Evolutionary conservation across 2,329 filamentous ascomycete genomes (phyloP), one percentile per base, ranked within the genome.

Genomic region (Penicillium rolfsii): DNA sequence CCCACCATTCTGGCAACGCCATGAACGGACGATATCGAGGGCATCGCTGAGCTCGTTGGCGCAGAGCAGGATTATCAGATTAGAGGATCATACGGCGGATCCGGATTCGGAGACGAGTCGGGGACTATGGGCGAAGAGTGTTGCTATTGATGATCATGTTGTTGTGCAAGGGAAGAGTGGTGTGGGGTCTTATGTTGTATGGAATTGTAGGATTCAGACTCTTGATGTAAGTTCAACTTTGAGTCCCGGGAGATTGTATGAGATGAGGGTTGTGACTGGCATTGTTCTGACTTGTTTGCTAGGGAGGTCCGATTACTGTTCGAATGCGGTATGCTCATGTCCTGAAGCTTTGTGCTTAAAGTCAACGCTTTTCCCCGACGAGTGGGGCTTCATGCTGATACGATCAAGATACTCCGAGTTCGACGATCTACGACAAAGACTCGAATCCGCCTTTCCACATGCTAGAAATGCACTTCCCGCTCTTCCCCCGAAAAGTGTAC

Each of bases 161-260:
- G 80, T 89, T 64, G 82, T 89, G 33, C 81, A 82, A 62, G 87
- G 85, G 8, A 83, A 80, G 55, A 80, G 83, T 4, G 84, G 84
- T 5, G 79, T 88, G 52, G 94, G 94, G n/a, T 91, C 93, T 1
- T 99, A 98, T 79, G 91, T 97, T 1, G 93, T 97, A 7, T 99
- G 91, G 91, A 95, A 92, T 73, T 93, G 95, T 71, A 87, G 84
- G 52, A 91, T 99, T 48, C 88, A 95, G 75, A 97, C 93, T 3
- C 80, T 98, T 54, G 89, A 87, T 76, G 92, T 93, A 74, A 75
- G 87, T 26, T 41, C 5, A 9, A 22, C 4, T 1, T 12, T 52
- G 30, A 22, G 19, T 22, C 19, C 19, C 11, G 33, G 8, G 49
- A n/a, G 19, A 38, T 14, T 19, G 49, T 8, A 12, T 28, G 16